A percentile compares a stretch with the other conserved stretches of the same genome.
These are phyloP conservation scores for Ulota crispa DNA, from an alignment of 225 moss, liverwort and hornwort species.

Conservation along the genomic window DNA sequence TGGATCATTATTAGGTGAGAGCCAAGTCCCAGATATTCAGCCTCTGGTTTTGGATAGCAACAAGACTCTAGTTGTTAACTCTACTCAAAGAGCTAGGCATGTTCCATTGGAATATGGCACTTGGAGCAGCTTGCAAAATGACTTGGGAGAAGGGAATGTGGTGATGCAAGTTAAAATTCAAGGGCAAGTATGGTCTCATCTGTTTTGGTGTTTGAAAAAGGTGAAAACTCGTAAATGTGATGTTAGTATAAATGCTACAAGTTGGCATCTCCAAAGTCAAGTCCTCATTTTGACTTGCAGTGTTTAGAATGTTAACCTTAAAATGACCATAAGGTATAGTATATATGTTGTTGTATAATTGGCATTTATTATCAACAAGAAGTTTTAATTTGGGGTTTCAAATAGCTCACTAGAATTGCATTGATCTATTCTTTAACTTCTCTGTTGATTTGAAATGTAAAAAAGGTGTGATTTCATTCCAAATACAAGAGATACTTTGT, in stretches of 20 bases:
- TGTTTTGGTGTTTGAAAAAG: slow-evolving; percentile 26
- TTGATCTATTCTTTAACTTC: no score
- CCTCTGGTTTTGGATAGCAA: background rate
- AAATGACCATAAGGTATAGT: no score
- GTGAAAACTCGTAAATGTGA: slow-evolving; percentile 11
- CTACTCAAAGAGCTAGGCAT: slow-evolving; percentile 8
- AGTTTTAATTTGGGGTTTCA: no score
- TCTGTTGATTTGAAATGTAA: no score
- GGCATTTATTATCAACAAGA: no score
- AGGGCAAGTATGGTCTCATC: slow-evolving; percentile 1
- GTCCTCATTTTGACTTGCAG: slow-evolving; percentile 16
- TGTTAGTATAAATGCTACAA: background rate
- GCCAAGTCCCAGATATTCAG: background rate
- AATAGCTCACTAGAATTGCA: no score
- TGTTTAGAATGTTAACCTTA: background rate
- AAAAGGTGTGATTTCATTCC: no score
- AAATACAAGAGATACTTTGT: no score
- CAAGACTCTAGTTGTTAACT: slow-evolving; percentile 15
- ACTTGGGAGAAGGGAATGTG: background rate
- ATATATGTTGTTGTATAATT: no score
- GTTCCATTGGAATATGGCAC: slow-evolving; percentile 17
- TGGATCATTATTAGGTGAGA: slow-evolving; percentile 3
- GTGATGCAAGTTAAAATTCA: background rate
- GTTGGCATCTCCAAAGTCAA: background rate
- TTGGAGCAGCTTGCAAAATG: slow-evolving; percentile 20